A percentile compares a stretch with the other conserved stretches of the same genome.
Evolutionary conservation across 768 basidiomycete genomes (phyloP).

Genomic region (Phylloporus sp.): DNA sequence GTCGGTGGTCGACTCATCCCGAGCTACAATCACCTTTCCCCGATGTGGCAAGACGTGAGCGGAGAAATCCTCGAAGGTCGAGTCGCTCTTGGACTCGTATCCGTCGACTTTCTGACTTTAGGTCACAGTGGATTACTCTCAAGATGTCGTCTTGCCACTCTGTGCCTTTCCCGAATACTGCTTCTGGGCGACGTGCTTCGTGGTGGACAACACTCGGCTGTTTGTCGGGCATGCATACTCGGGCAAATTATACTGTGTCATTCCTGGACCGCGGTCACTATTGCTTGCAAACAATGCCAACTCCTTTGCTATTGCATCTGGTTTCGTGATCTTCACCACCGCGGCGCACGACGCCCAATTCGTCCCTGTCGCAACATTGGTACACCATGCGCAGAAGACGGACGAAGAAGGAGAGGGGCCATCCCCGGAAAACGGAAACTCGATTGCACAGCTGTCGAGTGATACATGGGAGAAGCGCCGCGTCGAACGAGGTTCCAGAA

Average conservation of each 20-base stretch:
- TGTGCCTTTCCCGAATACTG: conserved; percentile 59
- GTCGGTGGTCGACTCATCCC: conserved; percentile 47
- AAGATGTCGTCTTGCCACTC: conserved; percentile 20
- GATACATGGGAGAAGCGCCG: conserved; percentile 65
- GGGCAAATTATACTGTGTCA: conserved; percentile 58
- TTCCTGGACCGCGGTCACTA: conserved; percentile 24
- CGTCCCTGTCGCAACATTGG: conserved; percentile 37
- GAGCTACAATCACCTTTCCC: conserved; percentile 3
- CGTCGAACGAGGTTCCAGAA: conserved; percentile 84
- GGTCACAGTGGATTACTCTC: conserved; percentile 13
- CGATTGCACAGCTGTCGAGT: conserved; percentile 2
- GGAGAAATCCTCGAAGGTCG: conserved; percentile 49
- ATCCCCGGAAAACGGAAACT: conserved; percentile 24
- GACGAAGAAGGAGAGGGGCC: conserved; percentile 10
- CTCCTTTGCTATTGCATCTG: conserved; percentile 69
- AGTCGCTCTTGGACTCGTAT: neutral
- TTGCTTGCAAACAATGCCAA: conserved; percentile 52
- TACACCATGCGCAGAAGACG: conserved; percentile 15
- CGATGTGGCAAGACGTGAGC: conserved; percentile 40
- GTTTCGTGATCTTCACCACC: conserved; percentile 82
- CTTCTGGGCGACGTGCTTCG: conserved; percentile 35
- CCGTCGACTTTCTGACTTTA: conserved; percentile 10
- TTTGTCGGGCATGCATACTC: conserved; percentile 62
- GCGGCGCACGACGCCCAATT: conserved; percentile 78
- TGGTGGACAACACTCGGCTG: conserved; percentile 21